phyloP scores from a whole-genome alignment of 2,329 filamentous ascomycete species.

The Nothophaeocryptopus gaeumannii region DNA sequence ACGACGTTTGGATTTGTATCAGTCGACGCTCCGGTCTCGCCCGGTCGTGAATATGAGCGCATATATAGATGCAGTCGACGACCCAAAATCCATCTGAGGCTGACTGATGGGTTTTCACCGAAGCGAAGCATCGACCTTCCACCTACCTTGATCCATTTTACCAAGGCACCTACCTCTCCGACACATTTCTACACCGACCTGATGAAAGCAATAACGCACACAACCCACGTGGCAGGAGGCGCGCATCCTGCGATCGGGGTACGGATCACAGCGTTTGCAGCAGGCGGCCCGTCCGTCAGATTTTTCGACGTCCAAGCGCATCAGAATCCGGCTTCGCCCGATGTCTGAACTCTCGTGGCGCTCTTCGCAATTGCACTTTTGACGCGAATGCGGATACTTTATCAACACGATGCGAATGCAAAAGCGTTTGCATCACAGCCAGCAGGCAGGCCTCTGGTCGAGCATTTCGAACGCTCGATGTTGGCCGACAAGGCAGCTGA shows the following conservation, averaged over 20 bases:
- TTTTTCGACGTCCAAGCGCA: constrained; percentile 20
- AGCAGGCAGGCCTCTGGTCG: too few relatives aligned
- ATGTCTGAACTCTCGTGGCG: constrained; percentile 3
- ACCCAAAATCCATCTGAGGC: neutral
- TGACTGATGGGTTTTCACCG: neutral
- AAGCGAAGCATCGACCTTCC: neutral
- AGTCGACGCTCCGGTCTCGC: constrained; percentile 17
- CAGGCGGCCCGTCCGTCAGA: constrained; percentile 17
- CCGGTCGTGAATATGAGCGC: constrained; percentile 10
- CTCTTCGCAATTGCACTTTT: constrained; percentile 1
- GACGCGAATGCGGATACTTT: constrained; percentile 1
- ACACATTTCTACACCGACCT: neutral
- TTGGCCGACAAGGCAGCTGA: constrained; percentile 9
- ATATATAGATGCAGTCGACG: constrained; percentile 22
- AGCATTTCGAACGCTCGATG: neutral
- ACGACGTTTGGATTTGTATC: constrained; percentile 15
- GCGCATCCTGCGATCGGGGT: constrained; percentile 13
- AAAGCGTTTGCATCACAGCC: neutral
- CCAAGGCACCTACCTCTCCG: neutral
- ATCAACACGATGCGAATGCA: constrained; percentile 3
- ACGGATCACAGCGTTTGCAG: constrained; percentile 14
- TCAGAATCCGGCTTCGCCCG: constrained; percentile 16
- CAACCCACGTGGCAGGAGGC: constrained; percentile 1
- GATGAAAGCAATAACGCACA: neutral
- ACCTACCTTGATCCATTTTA: constrained; percentile 1